Evolutionary conservation across 2,329 filamentous ascomycete species (phyloP).

Genomic region (Leptographium galeiforme): DNA sequence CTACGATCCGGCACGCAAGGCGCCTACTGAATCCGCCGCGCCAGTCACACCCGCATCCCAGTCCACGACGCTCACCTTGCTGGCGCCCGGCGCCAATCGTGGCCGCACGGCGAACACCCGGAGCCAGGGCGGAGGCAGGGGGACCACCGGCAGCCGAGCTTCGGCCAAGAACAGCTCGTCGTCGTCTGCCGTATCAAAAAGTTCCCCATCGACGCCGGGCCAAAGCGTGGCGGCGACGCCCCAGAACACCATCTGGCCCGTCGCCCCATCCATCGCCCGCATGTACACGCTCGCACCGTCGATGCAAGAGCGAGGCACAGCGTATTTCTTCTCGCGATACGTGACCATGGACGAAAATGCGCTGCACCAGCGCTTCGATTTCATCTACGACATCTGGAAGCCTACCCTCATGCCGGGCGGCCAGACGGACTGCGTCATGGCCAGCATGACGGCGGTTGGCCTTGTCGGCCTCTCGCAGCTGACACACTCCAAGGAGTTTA

Average conservation of each 20-base stretch:
- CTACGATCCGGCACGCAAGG: background rate
- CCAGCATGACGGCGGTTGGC: slow-evolving; percentile 41
- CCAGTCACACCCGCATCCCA: background rate
- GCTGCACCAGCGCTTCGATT: slow-evolving; percentile 37
- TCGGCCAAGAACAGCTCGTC: background rate
- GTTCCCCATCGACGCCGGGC: background rate
- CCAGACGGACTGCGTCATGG: slow-evolving; percentile 31
- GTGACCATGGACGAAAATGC: slow-evolving; percentile 31
- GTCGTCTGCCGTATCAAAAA: background rate
- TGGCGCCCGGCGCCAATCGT: background rate
- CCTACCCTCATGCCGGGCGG: slow-evolving; percentile 21
- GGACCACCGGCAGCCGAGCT: background rate
- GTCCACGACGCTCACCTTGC: background rate
- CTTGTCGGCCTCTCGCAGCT: slow-evolving; percentile 36
- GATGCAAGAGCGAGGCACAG: slow-evolving; percentile 29
- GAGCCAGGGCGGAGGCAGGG: background rate
- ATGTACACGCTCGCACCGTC: slow-evolving; percentile 20
- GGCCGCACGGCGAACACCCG: background rate
- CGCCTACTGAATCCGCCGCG: background rate
- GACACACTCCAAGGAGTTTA: slow-evolving; percentile 25
- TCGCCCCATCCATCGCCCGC: slow-evolving; percentile 15
- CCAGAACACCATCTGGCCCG: slow-evolving; percentile 19
- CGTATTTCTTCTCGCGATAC: slow-evolving; percentile 38
- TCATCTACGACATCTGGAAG: slow-evolving; percentile 39
- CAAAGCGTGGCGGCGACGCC: slow-evolving; percentile 14